Conservation (phyloP, 108 stramenopile species). For the Stephanodiscus minutulus region DNA sequence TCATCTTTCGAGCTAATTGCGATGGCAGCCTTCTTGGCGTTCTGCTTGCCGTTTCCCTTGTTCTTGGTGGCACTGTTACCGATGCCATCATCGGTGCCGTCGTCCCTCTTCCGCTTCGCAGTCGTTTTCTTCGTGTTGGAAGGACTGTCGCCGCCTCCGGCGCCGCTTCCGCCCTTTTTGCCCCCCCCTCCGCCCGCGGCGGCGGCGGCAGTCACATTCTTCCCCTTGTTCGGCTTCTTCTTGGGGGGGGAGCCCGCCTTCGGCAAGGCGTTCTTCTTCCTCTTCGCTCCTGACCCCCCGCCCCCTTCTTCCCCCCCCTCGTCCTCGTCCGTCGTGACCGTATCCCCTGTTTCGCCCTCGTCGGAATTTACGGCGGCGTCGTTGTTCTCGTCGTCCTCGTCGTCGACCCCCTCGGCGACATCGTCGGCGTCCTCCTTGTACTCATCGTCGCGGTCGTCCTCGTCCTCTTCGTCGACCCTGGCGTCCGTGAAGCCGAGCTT, state of each 20-base stretch:
- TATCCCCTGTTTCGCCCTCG: conserved; percentile 22
- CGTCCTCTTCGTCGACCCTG: conserved; percentile 32
- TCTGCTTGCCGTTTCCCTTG: not conserved
- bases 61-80: not conserved
- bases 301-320: conserved; percentile 10
- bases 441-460: conserved; percentile 40
- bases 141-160: conserved; percentile 1
- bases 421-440: conserved; percentile 27
- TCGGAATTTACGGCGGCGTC: conserved; percentile 20
- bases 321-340: conserved; percentile 5
- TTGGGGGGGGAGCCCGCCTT: conserved; percentile 23
- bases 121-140: conserved; percentile 18
- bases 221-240: conserved; percentile 35
- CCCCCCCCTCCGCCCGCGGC: conserved; percentile 2
- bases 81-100: not conserved
- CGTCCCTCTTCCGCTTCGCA: conserved; percentile 14
- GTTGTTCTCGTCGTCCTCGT: conserved; percentile 24
- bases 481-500: conserved; percentile 63
- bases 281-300: conserved; percentile 8
- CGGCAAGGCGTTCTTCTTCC: conserved; percentile 16
- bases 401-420: conserved; percentile 8
- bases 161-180: conserved; percentile 5
- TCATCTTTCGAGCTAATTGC: not conserved
- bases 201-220: conserved; percentile 9
- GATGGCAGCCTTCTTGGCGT: not conserved